Conservation (phyloP, 495 filamentous ascomycete species). For the Daldinia concentrica region DNA sequence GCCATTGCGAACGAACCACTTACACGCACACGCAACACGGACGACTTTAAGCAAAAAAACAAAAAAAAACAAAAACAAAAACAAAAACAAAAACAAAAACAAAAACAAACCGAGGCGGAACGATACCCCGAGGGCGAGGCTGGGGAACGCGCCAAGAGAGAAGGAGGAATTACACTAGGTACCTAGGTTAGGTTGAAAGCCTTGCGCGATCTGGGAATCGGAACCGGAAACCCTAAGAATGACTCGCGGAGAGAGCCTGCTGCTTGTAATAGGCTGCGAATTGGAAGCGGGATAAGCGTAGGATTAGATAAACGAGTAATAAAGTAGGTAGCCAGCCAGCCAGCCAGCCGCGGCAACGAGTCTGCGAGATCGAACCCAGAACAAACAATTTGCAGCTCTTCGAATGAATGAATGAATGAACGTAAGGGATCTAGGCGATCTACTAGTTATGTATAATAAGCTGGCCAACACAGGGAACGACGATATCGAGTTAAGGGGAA, state of each 20-base stretch:
- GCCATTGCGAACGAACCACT: constrained; percentile 23
- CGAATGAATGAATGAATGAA: no score
- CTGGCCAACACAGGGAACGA: not conserved
- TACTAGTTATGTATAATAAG: not conserved
- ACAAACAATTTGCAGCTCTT: no score
- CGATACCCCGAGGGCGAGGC: not conserved
- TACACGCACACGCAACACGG: not conserved
- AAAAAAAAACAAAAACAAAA: no score
- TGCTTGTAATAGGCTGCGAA: constrained; percentile 10
- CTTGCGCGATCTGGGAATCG: not conserved
- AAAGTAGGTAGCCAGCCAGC: not conserved
- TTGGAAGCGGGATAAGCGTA: not conserved
- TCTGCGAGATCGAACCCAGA: no score
- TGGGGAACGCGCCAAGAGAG: constrained; percentile 10
- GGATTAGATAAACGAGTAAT: constrained; percentile 17
- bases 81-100: no score
- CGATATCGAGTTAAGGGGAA: no score
- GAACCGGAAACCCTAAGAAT: constrained; percentile 2
- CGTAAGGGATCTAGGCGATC: no score
- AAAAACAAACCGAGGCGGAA: not conserved
- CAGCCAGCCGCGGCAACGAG: no score
- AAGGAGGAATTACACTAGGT: not conserved
- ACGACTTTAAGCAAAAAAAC: not conserved
- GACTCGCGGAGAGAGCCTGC: constrained; percentile 17
- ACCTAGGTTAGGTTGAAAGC: not conserved